Base-by-base conservation (phyloP, 83 land plant species). In the Larix sibirica region DNA sequence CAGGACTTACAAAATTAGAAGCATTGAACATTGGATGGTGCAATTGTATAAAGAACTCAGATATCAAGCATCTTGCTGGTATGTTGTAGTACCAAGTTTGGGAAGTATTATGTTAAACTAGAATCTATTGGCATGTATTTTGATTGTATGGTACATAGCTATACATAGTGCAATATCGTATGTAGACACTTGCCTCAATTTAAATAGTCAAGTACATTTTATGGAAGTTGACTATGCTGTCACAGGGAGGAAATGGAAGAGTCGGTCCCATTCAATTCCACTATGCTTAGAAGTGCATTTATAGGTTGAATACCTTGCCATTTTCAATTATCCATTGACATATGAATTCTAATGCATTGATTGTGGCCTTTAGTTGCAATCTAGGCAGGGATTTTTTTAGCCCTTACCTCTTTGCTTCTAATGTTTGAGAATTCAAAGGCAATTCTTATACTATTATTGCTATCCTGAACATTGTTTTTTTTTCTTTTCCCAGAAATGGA, bases 21-120 rank as follows among this genome's bases (percentile, higher is more conserved):
- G 86, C 91, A 62, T 89, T 97, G 76, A 97, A 96, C 83, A 77
- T 96, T 70, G 95, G 91, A 81, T 94, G 95, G 86, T 97, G 99
- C 83, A 95, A 88, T 44, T 94, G 92, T 83, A 88, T 97, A 33
- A 87, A 87, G 40, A 93, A 95, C 87, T 79, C 86, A 3, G 99
- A 97, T 77, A 87, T 97, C 89, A 93, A 90, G 81, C 84, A 86
- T 80, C 85, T 97, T 33, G 90, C 97, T 73, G 99, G 99, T 96
- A 82, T 68, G 56, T 50, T 83, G 3, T 59, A 23, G 28, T 3
- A 71, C 50, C 56, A 50, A 2, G 7, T 44, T 73, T 21, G 44
- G 44, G 44, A 6, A 21, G 23, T 40, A 8, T 21, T 44, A 50
- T 50, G 56, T 50, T 50, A 50, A 50, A 50, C 10, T n/a, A 7